Base-by-base conservation (phyloP, 179 eudicot species). In the Patellifolia procumbens region DNA sequence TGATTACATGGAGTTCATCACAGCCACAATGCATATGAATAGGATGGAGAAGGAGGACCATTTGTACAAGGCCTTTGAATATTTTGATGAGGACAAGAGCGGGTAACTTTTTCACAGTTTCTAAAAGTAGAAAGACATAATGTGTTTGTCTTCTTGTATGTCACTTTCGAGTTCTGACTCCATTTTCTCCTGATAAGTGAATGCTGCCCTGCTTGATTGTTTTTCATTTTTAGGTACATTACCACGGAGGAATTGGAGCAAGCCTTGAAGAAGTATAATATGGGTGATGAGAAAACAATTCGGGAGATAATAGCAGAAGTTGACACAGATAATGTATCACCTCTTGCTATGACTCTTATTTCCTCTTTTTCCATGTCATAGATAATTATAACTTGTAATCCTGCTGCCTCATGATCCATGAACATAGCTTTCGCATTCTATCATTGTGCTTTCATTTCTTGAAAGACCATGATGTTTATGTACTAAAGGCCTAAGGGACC, bases 11-110 rank as follows among this genome's bases (percentile, higher is more conserved):
- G 99, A 95, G 78, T 95, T 95, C 76, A 91, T 95, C 65, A 87
- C 97, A 58, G 97, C 99, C 32, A 93, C 99, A 4, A 92, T 95
- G 99, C 97, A 95, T 78, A 87, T 92, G 93, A 92, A 95, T 80
- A 87, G 93, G 73, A 80, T 93, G 92, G 99, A 95, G 74, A 90
- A 91, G 72, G 97, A 92, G 79, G 92, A 95, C 62, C 97, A 92
- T 80, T 78, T 95, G 46, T 91, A 79, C 84, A 90, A 83, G 76
- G 99, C 97, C 64, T 95, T 95, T 68, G 87, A 92, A 66, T 92
- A 87, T 83, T 95, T 95, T 76, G 99, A 95, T 83, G 83, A 86
- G 81, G 99, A 95, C 83, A 91, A 89, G 85, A 95, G 99, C 81
- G 99, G 99, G 99, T 92, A 83, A 78, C 81, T 74, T 76, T 74